phyloP scores from a whole-genome alignment of 1,139 yeast genomes.

The Ashbya aceris region DNA sequence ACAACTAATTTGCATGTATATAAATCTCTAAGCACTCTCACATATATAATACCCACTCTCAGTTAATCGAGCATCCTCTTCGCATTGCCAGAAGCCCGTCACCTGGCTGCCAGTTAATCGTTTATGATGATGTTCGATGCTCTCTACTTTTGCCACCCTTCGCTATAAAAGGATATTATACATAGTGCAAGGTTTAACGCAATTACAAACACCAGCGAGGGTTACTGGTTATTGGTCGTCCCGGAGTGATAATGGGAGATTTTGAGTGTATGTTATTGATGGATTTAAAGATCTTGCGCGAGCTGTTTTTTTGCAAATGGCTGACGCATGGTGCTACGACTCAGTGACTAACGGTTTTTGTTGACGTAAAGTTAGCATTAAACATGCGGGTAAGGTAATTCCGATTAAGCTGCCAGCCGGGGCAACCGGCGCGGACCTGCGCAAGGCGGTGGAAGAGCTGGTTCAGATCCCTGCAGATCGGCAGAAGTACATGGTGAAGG shows the following conservation, averaged over 20 bases:
- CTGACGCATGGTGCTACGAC: not conserved
- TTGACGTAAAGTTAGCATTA: slow-evolving; percentile 35
- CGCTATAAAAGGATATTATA: not conserved
- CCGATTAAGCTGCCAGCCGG: slow-evolving; percentile 50
- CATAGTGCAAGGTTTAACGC: too few species aligned
- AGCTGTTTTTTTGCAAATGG: not conserved
- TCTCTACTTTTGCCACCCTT: slow-evolving; percentile 2
- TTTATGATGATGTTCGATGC: not conserved
- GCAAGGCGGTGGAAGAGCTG: slow-evolving; percentile 56
- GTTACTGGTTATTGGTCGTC: too few species aligned
- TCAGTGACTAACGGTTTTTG: not conserved
- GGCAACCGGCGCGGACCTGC: slow-evolving; percentile 62
- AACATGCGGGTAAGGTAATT: slow-evolving; percentile 78
- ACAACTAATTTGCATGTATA: not conserved
- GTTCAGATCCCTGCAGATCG: slow-evolving; percentile 81
- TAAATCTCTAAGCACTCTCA: too few species aligned
- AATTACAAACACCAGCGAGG: too few species aligned
- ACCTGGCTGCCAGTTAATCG: not conserved
- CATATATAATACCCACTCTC: too few species aligned
- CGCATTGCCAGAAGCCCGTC: too few species aligned
- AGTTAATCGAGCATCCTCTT: too few species aligned
- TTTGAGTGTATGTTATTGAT: slow-evolving; percentile 6
- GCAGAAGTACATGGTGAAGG: slow-evolving; percentile 84
- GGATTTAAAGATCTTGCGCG: not conserved
- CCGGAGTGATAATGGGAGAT: slow-evolving; percentile 5